phyloP scores from a whole-genome alignment of 2,329 filamentous ascomycete species.

The Talaromyces verruculosus region DNA sequence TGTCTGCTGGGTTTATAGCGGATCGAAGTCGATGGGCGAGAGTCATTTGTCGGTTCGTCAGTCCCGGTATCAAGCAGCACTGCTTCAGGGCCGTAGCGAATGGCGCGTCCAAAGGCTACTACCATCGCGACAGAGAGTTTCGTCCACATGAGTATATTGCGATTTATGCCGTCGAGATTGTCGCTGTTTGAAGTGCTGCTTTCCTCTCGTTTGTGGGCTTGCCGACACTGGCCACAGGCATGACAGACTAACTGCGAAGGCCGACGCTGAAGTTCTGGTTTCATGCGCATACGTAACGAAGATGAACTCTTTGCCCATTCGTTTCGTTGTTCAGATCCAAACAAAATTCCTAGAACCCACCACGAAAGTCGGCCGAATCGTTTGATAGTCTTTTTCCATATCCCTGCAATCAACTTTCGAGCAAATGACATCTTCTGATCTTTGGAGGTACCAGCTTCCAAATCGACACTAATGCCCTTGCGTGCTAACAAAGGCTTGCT shows the following conservation, averaged over 20 bases:
- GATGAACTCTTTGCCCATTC: constrained; percentile 17
- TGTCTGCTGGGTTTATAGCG: not conserved
- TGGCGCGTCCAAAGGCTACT: constrained; percentile 50
- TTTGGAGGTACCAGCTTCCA: constrained; percentile 13
- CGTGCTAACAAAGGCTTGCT: not conserved
- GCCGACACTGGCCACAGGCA: constrained; percentile 10
- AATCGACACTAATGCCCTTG: not conserved
- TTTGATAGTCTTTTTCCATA: constrained; percentile 36
- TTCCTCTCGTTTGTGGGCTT: not conserved
- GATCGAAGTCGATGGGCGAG: not conserved
- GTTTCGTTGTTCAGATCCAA: constrained; percentile 25
- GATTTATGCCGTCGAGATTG: constrained; percentile 7
- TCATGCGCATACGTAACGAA: constrained; percentile 9
- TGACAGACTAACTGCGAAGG: not conserved
- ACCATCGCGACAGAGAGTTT: constrained; percentile 51
- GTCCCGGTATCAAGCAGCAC: constrained; percentile 30
- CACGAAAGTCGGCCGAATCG: constrained; percentile 35
- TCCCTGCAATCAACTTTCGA: constrained; percentile 35
- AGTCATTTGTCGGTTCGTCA: not conserved
- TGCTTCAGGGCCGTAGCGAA: constrained; percentile 47
- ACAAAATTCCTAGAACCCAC: constrained; percentile 39
- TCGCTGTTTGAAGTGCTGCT: not conserved
- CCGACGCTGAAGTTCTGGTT: not conserved
- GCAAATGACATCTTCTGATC: constrained; percentile 28
- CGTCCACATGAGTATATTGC: constrained; percentile 45